Conservation (phyloP, 495 filamentous ascomycete species). For the Penicillium atrosanguineum region DNA sequence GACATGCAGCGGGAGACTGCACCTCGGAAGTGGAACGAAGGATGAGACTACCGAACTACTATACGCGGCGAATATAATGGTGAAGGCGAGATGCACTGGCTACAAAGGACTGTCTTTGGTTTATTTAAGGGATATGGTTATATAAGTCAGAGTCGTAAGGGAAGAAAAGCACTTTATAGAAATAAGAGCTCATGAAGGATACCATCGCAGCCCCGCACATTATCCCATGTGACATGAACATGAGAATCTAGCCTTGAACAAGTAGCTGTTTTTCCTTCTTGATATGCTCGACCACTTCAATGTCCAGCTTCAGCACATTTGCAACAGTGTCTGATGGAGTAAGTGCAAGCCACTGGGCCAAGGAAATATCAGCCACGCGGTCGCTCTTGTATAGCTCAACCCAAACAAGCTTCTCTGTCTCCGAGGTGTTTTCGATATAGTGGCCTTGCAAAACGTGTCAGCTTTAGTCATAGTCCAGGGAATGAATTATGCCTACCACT, state of each 20-base stretch:
- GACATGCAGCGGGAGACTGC: too few relatives aligned
- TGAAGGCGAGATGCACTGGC: too few relatives aligned
- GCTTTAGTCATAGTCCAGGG: background rate
- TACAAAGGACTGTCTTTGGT: too few relatives aligned
- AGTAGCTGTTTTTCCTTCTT: constrained; percentile 65
- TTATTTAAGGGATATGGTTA: too few relatives aligned
- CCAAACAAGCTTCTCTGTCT: constrained; percentile 59
- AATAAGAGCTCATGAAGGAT: too few relatives aligned
- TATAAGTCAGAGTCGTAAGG: too few relatives aligned
- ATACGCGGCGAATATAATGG: too few relatives aligned
- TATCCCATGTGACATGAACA: too few relatives aligned
- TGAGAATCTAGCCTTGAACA: constrained; percentile 12
- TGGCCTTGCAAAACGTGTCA: constrained; percentile 37
- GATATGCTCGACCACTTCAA: constrained; percentile 53
- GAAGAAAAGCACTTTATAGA: too few relatives aligned
- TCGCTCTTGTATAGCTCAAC: constrained; percentile 66
- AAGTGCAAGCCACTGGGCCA: constrained; percentile 64
- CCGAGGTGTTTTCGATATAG: constrained; percentile 64
- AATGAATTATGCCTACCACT: constrained; percentile 33
- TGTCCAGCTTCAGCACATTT: constrained; percentile 53
- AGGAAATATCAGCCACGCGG: constrained; percentile 57
- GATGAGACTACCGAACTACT: too few relatives aligned
- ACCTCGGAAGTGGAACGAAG: too few relatives aligned
- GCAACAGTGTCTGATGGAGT: constrained; percentile 61
- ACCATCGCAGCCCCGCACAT: too few relatives aligned